Evolutionary conservation across 208 protist species (phyloP).

Genomic region (Leishmania major): DNA sequence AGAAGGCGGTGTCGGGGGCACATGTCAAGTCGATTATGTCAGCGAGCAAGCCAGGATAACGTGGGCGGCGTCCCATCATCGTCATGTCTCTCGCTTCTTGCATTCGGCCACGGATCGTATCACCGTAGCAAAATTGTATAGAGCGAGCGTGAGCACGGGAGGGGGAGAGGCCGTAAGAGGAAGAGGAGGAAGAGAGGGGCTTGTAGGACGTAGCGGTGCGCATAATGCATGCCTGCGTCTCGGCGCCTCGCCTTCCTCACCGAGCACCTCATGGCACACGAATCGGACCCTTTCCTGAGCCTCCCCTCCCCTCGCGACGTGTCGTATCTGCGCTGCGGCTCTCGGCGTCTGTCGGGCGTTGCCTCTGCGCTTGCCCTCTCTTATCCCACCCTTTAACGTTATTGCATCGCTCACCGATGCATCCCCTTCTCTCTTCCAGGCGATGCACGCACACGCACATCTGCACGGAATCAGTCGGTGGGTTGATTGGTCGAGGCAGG

Average conservation of each 20-base stretch:
- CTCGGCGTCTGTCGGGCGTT: neutral
- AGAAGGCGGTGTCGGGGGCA: constrained; percentile 39
- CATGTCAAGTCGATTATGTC: constrained; percentile 75
- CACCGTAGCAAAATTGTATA: neutral
- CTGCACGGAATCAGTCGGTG: too few relatives aligned
- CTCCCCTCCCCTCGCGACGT: neutral
- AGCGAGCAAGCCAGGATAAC: constrained; percentile 22
- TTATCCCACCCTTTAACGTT: too few relatives aligned
- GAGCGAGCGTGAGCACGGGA: neutral
- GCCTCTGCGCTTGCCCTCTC: neutral
- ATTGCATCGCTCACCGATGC: too few relatives aligned
- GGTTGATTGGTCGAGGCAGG: constrained; percentile 14
- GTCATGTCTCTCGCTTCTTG: too few relatives aligned
- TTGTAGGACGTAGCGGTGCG: neutral
- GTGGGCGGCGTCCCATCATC: neutral
- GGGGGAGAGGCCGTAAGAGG: neutral
- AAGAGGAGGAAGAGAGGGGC: neutral
- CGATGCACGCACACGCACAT: too few relatives aligned
- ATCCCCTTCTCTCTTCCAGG: too few relatives aligned
- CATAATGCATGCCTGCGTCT: neutral
- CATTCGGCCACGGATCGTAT: neutral
- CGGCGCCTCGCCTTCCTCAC: neutral
- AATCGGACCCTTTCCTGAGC: neutral
- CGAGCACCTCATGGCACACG: neutral
- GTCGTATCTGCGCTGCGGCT: neutral